Evolutionary conservation across 2,329 filamentous ascomycete genomes (phyloP).

Genomic region (Rutstroemia sp.): DNA sequence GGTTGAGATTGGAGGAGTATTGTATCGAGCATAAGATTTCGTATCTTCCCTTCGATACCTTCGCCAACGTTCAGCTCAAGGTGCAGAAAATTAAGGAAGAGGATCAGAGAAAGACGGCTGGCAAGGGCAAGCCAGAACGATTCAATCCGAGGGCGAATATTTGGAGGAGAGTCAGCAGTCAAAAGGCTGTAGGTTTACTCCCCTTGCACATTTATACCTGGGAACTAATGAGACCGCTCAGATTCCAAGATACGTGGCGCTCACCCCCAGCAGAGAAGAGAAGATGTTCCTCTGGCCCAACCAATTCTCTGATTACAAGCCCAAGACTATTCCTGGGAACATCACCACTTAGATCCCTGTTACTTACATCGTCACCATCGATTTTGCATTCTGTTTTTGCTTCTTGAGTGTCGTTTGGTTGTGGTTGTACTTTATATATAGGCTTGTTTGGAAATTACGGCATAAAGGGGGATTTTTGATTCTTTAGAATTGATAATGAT

Average conservation of each 20-base stretch:
- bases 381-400: too few species aligned
- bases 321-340: too few species aligned
- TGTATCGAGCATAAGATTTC: constrained; percentile 53
- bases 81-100: constrained; percentile 49
- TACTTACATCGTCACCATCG: too few species aligned
- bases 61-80: constrained; percentile 56
- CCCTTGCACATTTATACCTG: background rate
- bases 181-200: constrained; percentile 35
- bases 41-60: constrained; percentile 58
- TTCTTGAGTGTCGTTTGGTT: too few species aligned
- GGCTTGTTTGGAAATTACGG: too few species aligned
- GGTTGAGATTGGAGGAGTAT: constrained; percentile 58
- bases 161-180: constrained; percentile 56
- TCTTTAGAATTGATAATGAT: too few species aligned
- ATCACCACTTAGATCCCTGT: too few species aligned
- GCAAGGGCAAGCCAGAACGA: constrained; percentile 48
- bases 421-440: too few species aligned
- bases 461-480: too few species aligned
- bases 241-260: constrained; percentile 40
- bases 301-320: constrained; percentile 38
- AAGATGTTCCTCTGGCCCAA: constrained; percentile 58
- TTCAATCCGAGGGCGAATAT: constrained; percentile 64
- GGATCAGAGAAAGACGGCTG: constrained; percentile 53
- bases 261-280: constrained; percentile 49
- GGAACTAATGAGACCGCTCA: constrained; percentile 1